These are phyloP conservation scores for Camellia oleifera DNA, from an alignment of 179 eudicot genomes.

Conservation along the genomic window DNA sequence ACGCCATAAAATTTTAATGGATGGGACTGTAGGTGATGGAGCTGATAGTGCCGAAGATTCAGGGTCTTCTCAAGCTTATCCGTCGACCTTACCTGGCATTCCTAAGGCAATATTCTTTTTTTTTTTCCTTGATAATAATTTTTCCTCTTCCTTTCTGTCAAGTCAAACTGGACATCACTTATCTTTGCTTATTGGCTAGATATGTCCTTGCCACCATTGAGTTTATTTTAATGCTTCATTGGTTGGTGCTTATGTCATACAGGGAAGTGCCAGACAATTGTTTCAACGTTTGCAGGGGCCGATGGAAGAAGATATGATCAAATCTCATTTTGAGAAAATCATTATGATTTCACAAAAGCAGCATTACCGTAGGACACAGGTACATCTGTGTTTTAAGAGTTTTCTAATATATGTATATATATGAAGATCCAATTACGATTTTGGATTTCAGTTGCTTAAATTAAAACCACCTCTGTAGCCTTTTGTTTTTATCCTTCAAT, in stretches of 20 bases:
- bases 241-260: constrained; percentile 23
- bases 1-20: constrained; percentile 71
- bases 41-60: constrained; percentile 99
- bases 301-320: constrained; percentile 86
- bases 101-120: constrained; percentile 63
- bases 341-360: constrained; percentile 59
- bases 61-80: constrained; percentile 94
- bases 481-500: neutral
- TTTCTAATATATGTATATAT: neutral
- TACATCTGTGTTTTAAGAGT: constrained; percentile 17
- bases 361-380: constrained; percentile 63
- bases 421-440: neutral
- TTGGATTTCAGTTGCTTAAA: neutral
- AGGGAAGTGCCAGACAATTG: constrained; percentile 98
- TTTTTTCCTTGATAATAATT: constrained; percentile 2
- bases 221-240: constrained; percentile 3
- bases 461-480: neutral
- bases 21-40: constrained; percentile 74
- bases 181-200: neutral
- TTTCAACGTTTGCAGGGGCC: constrained; percentile 96
- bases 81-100: constrained; percentile 95
- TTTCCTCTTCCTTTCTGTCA: neutral
- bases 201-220: neutral
- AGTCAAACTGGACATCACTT: neutral
- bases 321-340: constrained; percentile 92